phyloP scores from a whole-genome alignment of 345 rosid genomes.

The Populus pruinosa region DNA sequence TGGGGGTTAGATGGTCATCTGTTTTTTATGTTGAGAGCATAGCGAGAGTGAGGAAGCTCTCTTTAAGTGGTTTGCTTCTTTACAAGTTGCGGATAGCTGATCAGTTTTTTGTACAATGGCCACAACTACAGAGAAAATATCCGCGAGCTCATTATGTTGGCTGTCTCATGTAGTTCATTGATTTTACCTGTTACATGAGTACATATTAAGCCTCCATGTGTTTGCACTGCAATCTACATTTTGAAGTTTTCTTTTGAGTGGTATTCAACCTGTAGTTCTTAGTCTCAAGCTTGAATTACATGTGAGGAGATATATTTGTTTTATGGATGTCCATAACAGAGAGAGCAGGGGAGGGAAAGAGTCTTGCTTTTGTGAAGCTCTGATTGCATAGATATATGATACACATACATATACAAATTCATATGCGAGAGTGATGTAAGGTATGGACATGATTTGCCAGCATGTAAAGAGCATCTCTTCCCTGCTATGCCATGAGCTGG shows the following conservation, averaged over 20 bases:
- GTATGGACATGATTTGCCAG: too few species aligned
- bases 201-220: too few species aligned
- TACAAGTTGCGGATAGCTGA: slow-evolving; percentile 74
- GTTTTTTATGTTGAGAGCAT: slow-evolving; percentile 85
- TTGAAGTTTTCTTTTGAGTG: neutral
- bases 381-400: neutral
- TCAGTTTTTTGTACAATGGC: slow-evolving; percentile 90
- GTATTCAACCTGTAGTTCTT: neutral
- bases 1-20: slow-evolving; percentile 80
- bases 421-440: too few species aligned
- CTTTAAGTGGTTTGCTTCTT: slow-evolving; percentile 79
- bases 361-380: neutral
- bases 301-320: neutral
- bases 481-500: too few species aligned
- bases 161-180: slow-evolving; percentile 56
- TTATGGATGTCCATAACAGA: neutral
- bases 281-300: neutral
- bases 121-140: slow-evolving; percentile 61
- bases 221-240: neutral
- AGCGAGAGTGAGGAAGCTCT: slow-evolving; percentile 83
- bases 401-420: neutral
- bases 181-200: neutral
- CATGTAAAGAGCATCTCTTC: too few species aligned
- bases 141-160: slow-evolving; percentile 75
- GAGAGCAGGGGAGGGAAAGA: too few species aligned